Conservation (phyloP, 495 filamentous ascomycete genomes). For the Melanomma pulvis-pyrius region DNA sequence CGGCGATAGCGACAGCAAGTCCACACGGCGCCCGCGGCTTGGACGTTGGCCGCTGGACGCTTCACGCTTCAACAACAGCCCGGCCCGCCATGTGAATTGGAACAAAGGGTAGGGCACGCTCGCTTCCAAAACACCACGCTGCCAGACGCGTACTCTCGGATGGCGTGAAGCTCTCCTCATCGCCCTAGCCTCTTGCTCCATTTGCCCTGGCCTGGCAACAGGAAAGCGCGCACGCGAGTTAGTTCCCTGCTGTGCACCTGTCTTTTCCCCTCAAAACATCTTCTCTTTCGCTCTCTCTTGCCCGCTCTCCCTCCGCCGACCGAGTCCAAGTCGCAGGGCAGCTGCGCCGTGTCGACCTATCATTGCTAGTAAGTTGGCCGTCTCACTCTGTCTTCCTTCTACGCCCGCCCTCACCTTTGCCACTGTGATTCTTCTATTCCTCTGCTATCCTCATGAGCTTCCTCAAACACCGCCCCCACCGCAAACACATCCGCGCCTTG, state of each 20-base stretch:
- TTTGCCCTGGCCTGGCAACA: neutral
- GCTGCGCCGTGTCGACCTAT: neutral
- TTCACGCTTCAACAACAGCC: neutral
- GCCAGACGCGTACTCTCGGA: neutral
- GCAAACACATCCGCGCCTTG: conserved; percentile 20
- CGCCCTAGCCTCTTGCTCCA: neutral
- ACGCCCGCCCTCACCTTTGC: neutral
- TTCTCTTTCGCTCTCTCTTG: neutral
- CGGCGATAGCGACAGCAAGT: neutral
- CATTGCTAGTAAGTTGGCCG: neutral
- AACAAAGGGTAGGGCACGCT: neutral
- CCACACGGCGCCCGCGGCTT: neutral
- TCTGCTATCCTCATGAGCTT: conserved; percentile 23
- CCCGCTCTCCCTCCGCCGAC: neutral
- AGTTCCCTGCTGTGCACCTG: neutral
- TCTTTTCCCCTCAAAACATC: neutral
- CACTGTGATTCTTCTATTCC: neutral
- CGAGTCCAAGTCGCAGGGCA: neutral
- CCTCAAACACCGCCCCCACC: conserved; percentile 17
- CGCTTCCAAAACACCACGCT: neutral
- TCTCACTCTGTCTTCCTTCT: neutral
- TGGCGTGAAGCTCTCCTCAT: neutral
- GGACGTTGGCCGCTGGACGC: too few species aligned
- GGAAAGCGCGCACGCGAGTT: neutral
- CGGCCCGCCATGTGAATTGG: neutral